A percentile compares a stretch with the other conserved stretches of the same genome.
phyloP scores from a whole-genome alignment of 306 rosid genomes.

The Ziziphus jujuba region DNA sequence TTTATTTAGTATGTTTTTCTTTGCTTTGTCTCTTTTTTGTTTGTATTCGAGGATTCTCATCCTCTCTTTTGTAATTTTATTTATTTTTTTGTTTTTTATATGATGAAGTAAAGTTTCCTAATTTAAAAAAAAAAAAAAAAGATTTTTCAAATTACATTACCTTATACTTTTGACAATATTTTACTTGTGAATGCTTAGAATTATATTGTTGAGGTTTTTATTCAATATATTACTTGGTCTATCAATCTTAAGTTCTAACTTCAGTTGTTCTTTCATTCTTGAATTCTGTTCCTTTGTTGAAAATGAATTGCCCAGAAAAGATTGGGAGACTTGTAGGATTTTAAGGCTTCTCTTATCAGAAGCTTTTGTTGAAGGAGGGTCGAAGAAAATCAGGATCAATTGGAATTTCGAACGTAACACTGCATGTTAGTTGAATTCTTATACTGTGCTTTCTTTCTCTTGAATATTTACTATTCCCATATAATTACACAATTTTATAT shows the following conservation, averaged over 20 bases:
- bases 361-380: constrained; percentile 98
- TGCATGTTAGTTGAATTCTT: constrained; percentile 4
- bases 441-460: constrained; percentile 4
- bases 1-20: no score
- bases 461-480: constrained; percentile 15
- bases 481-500: constrained; percentile 37
- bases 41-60: no score
- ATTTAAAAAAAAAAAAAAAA: no score
- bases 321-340: constrained; percentile 93
- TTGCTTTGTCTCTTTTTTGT: no score
- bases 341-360: constrained; percentile 97
- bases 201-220: constrained; percentile 2
- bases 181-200: constrained; percentile 16
- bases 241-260: constrained; percentile 12
- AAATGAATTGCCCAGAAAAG: constrained; percentile 92
- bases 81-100: no score
- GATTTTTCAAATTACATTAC: no score
- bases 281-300: constrained; percentile 63
- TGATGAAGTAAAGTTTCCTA: no score
- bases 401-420: constrained; percentile 72
- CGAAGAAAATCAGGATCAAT: constrained; percentile 96
- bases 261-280: constrained; percentile 26
- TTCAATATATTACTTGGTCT: not conserved
- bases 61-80: no score
- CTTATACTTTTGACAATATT: not conserved